Conservation (phyloP, 768 basidiomycete genomes). For the Trametes cubensis region DNA sequence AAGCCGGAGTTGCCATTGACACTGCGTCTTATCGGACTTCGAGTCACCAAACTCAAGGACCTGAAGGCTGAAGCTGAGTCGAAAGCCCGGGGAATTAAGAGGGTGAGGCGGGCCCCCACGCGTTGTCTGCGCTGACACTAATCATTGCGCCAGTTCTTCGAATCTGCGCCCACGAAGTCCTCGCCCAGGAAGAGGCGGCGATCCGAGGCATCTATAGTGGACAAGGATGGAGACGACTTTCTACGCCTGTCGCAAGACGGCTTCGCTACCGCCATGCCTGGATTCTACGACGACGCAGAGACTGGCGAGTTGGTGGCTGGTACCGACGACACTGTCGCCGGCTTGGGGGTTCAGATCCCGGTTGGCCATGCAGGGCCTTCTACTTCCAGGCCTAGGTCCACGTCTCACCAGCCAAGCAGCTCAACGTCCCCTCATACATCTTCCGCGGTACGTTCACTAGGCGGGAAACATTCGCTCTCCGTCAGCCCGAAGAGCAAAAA, state of each 20-base stretch:
- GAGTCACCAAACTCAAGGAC: slow-evolving; percentile 90
- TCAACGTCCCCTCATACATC: slow-evolving; percentile 1
- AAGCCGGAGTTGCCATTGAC: slow-evolving; percentile 78
- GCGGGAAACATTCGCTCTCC: neutral
- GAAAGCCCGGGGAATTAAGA: slow-evolving; percentile 63
- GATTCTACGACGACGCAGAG: slow-evolving; percentile 25
- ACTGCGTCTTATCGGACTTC: slow-evolving; percentile 83
- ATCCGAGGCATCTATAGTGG: neutral
- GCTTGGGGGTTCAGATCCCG: neutral
- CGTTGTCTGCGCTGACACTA: neutral
- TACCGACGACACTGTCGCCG: neutral
- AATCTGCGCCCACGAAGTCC: slow-evolving; percentile 31
- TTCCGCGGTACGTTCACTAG: no score
- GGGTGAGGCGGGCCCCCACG: slow-evolving; percentile 46
- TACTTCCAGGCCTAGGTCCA: slow-evolving; percentile 10
- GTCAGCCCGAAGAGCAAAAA: neutral
- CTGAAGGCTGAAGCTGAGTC: slow-evolving; percentile 49
- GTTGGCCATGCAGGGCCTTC: neutral
- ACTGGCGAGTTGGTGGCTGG: neutral
- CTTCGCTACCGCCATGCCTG: slow-evolving; percentile 33
- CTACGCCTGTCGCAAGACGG: slow-evolving; percentile 27
- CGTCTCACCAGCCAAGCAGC: slow-evolving; percentile 1
- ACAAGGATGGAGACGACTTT: slow-evolving; percentile 3
- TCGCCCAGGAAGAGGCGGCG: slow-evolving; percentile 31
- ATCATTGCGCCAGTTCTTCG: slow-evolving; percentile 55